Evolutionary conservation across 2,329 filamentous ascomycete species (phyloP), one percentile per base, ranked within the genome.

Genomic region (Neofusicoccum kwambonambiense): DNA sequence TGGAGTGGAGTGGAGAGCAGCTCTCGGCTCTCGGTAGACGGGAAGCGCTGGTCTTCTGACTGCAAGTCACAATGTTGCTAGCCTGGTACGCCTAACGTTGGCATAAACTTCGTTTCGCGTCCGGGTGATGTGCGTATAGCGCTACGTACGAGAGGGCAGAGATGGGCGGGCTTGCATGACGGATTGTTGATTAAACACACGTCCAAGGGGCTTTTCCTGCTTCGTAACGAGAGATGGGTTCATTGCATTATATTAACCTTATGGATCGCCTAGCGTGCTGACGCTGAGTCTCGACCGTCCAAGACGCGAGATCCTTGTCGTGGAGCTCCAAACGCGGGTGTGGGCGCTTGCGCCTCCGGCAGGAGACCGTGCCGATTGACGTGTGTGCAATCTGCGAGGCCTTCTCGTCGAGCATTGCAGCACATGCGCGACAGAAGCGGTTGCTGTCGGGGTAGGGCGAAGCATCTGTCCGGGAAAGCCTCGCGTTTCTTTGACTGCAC

Each of bases 161-260:
- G 52, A 57, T 57, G 52, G 19, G 39, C 52, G 39, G 15, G 44
- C 19, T 60, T 45, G 56, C 56, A 60, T 60, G 56, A 60, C 42
- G 22, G 42, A 13, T 22, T 42, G 41, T 37, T 60, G 41, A 60
- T 47, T 35, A 47, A 47, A 45, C 56, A 45, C 56, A 60, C 41
- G 42, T 22, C 11, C 27, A 47, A 37, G 37, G 22, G 56, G 56
- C 27, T 12, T 34, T 22, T 45, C 52, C 39, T 45, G 17, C 56
- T 60, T 60, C 56, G 56, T 60, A 45, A 60, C 41, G 56, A 60
- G 56, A 44, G 56, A 58, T 44, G 41, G 39, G 39, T 8, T 58
- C 54, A 44, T 45, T 47, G 56, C 42, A 60, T 60, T 60, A 60
- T 60, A 60, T 60, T 60, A 60, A 60, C n/a, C 42, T 42, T 13